These are phyloP conservation scores for Fusarium lyarnte DNA, from an alignment of 2,329 filamentous ascomycete genomes.

Conservation along the genomic window DNA sequence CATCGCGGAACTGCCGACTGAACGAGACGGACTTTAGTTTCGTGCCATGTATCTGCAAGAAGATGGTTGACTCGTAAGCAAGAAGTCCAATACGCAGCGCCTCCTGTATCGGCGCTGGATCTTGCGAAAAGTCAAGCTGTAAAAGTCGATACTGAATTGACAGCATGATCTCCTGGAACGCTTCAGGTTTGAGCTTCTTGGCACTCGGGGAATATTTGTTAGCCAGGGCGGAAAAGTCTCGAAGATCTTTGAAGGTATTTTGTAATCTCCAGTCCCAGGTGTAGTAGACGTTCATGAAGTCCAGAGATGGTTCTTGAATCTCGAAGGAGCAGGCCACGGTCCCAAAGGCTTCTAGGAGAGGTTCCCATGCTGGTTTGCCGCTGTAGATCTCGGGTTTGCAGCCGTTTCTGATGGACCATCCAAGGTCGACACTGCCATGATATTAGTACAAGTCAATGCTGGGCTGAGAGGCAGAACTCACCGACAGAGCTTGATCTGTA, in stretches of 20 bases:
- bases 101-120: constrained; percentile 29
- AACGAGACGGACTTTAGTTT: constrained; percentile 31
- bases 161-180: constrained; percentile 45
- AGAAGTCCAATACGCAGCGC: constrained; percentile 44
- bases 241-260: constrained; percentile 44
- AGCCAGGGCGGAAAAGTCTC: constrained; percentile 43
- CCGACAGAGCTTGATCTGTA: constrained; percentile 45
- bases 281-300: constrained; percentile 19
- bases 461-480: not conserved
- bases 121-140: constrained; percentile 29
- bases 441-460: not conserved
- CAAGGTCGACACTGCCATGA: constrained; percentile 39
- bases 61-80: constrained; percentile 44
- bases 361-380: constrained; percentile 32
- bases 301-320: not conserved
- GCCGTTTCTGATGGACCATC: constrained; percentile 41
- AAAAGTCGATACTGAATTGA: constrained; percentile 47
- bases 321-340: not conserved
- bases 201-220: constrained; percentile 32
- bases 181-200: constrained; percentile 40
- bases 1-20: constrained; percentile 5
- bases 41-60: constrained; percentile 33
- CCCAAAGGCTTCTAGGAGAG: constrained; percentile 10
- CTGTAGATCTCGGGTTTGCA: constrained; percentile 38
- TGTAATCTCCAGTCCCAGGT: constrained; percentile 37